Evolutionary conservation across 768 basidiomycete species (phyloP).

Genomic region (Postia placenta): DNA sequence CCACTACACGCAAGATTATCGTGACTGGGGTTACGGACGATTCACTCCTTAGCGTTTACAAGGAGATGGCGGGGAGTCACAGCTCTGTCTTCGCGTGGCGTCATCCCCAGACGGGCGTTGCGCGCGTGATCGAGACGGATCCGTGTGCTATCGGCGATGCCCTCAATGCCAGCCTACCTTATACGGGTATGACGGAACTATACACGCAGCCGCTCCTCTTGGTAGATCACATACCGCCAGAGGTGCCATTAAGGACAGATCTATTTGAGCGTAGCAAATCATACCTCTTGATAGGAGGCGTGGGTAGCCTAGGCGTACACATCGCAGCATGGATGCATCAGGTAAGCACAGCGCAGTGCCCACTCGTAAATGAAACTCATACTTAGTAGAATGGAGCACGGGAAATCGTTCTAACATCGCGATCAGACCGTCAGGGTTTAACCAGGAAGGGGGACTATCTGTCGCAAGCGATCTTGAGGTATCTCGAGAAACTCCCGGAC

Average conservation of each 20-base stretch:
- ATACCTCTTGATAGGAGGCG: slow-evolving; percentile 35
- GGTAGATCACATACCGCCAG: not conserved
- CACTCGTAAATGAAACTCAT: not conserved
- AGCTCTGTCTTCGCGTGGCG: slow-evolving; percentile 11
- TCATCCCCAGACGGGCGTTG: slow-evolving; percentile 5
- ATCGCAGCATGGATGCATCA: slow-evolving; percentile 37
- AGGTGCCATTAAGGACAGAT: not conserved
- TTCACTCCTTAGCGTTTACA: not conserved
- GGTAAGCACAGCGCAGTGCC: slow-evolving; percentile 17
- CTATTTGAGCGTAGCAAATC: slow-evolving; percentile 25
- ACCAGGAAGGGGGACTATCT: not conserved
- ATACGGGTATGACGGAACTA: too few species aligned
- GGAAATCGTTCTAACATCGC: slow-evolving; percentile 14
- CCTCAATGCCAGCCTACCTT: not conserved
- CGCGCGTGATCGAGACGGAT: not conserved
- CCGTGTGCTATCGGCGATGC: slow-evolving; percentile 14
- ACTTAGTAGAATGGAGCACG: slow-evolving; percentile 18
- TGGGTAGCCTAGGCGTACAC: slow-evolving; percentile 32
- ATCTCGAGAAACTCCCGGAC: slow-evolving; percentile 5
- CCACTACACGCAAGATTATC: too few species aligned
- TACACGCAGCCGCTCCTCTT: not conserved
- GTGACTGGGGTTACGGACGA: too few species aligned
- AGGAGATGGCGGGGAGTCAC: not conserved
- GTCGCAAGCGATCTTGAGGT: slow-evolving; percentile 4
- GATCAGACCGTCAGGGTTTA: slow-evolving; percentile 6